These are phyloP conservation scores for Fusarium acutatum DNA, from an alignment of 2,329 filamentous ascomycete species.

Conservation along the genomic window DNA sequence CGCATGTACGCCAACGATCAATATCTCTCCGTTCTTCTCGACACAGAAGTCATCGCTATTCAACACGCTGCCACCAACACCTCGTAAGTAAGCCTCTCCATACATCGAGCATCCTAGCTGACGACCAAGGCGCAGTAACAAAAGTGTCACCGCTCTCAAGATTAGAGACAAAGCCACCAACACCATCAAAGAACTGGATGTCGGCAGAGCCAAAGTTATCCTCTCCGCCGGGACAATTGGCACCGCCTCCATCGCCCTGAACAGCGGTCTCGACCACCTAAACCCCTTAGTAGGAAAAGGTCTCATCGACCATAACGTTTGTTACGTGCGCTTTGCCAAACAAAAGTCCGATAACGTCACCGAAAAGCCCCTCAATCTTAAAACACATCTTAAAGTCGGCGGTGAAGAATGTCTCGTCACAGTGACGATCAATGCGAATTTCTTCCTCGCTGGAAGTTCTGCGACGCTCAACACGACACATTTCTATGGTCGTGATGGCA, in stretches of 20 bases:
- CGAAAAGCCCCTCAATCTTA: slow-evolving; percentile 22
- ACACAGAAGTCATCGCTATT: slow-evolving; percentile 24
- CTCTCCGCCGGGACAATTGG: slow-evolving; percentile 16
- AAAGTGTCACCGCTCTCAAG: slow-evolving; percentile 12
- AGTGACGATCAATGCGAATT: slow-evolving; percentile 30
- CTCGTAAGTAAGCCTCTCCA: not conserved
- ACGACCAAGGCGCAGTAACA: not conserved
- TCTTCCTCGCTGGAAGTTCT: slow-evolving; percentile 28
- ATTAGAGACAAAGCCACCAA: slow-evolving; percentile 9
- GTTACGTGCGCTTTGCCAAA: slow-evolving; percentile 26
- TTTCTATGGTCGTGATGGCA: slow-evolving; percentile 9
- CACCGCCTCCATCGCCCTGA: slow-evolving; percentile 24
- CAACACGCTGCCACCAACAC: not conserved
- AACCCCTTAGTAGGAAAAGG: slow-evolving; percentile 10
- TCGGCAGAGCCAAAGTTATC: slow-evolving; percentile 25
- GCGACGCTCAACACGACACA: slow-evolving; percentile 19
- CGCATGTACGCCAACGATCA: slow-evolving; percentile 33
- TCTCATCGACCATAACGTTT: slow-evolving; percentile 28
- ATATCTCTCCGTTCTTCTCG: slow-evolving; percentile 17
- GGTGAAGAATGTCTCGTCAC: slow-evolving; percentile 19
- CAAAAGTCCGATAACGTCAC: slow-evolving; percentile 3
- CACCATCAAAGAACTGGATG: slow-evolving; percentile 4
- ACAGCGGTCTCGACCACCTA: slow-evolving; percentile 19
- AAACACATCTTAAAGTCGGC: slow-evolving; percentile 7
- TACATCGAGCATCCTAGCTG: accelerated